Conservation (phyloP, 352 stramenopile species). For the Phytophthora hibernalis region DNA sequence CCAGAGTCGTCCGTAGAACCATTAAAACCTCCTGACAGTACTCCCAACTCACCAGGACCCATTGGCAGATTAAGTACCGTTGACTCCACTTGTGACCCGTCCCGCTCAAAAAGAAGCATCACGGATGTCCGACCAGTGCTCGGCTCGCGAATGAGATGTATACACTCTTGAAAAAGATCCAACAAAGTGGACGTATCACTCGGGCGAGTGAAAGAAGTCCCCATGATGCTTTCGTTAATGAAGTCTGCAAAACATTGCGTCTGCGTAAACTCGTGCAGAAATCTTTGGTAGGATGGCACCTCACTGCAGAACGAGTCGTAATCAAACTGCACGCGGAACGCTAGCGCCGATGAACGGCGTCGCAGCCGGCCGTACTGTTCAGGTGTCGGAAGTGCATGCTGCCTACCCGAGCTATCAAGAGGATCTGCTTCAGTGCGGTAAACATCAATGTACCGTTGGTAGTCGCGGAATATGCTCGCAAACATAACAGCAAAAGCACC, state of each 20-base stretch:
- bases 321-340: conserved; percentile 67
- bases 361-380: conserved; percentile 39
- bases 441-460: conserved; percentile 55
- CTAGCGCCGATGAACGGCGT: conserved; percentile 52
- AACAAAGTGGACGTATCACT: conserved; percentile 39
- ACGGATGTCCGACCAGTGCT: conserved; percentile 44
- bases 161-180: conserved; percentile 71
- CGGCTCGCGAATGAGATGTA: conserved; percentile 61
- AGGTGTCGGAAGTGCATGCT: conserved; percentile 27
- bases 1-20: neutral
- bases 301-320: conserved; percentile 48
- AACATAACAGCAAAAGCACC: conserved; percentile 72
- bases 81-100: conserved; percentile 45
- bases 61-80: conserved; percentile 43
- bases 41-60: neutral
- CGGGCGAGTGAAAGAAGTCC: conserved; percentile 34
- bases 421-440: conserved; percentile 29
- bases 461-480: conserved; percentile 68
- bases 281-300: conserved; percentile 30
- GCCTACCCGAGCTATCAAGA: conserved; percentile 4
- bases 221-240: conserved; percentile 67
- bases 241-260: conserved; percentile 73
- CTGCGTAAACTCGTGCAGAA: conserved; percentile 63
- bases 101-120: conserved; percentile 63
- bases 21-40: neutral